A percentile compares a stretch with the other conserved stretches of the same genome.
These are phyloP conservation scores for Aschersonia sp. DNA, from an alignment of 2,329 filamentous ascomycete genomes.

Conservation along the genomic window DNA sequence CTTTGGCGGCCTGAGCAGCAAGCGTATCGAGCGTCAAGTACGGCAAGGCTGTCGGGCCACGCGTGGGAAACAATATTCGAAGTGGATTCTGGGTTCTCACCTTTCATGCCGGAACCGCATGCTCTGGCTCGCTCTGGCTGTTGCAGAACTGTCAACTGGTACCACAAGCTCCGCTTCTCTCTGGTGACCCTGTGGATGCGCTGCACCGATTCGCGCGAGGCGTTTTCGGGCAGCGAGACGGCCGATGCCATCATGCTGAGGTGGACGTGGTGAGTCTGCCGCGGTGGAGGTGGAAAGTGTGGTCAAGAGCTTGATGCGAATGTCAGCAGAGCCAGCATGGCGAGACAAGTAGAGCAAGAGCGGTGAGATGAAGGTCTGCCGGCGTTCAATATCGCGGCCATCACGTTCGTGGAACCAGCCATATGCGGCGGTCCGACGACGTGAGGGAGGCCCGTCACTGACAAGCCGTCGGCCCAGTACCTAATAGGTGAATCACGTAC, in stretches of 20 bases:
- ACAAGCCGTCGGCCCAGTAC: too few species aligned
- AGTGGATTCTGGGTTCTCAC: slow-evolving; percentile 34
- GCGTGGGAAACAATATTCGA: not conserved
- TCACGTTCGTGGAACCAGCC: too few species aligned
- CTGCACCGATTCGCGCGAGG: slow-evolving; percentile 25
- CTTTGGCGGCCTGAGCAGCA: too few species aligned
- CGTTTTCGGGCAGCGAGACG: slow-evolving; percentile 13
- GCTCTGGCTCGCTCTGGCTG: slow-evolving; percentile 89
- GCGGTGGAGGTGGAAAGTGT: not conserved
- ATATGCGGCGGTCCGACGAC: too few species aligned
- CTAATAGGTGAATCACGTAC: too few species aligned
- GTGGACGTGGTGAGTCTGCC: slow-evolving; percentile 2
- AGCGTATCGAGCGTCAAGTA: too few species aligned
- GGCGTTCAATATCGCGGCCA: too few species aligned
- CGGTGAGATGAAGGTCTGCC: too few species aligned
- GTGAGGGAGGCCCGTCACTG: too few species aligned
- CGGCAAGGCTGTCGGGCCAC: too few species aligned
- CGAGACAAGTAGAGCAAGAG: too few species aligned
- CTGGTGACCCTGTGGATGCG: slow-evolving; percentile 41
- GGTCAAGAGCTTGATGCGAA: not conserved
- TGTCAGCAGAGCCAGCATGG: not conserved
- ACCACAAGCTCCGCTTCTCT: slow-evolving; percentile 64
- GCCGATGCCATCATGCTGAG: slow-evolving; percentile 17
- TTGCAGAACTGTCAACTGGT: slow-evolving; percentile 75
- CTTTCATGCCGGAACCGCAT: slow-evolving; percentile 90